A percentile compares a stretch with the other conserved stretches of the same genome.
Conservation (phyloP, 768 basidiomycete genomes). For the Chalciporus sphaerocephalus region DNA sequence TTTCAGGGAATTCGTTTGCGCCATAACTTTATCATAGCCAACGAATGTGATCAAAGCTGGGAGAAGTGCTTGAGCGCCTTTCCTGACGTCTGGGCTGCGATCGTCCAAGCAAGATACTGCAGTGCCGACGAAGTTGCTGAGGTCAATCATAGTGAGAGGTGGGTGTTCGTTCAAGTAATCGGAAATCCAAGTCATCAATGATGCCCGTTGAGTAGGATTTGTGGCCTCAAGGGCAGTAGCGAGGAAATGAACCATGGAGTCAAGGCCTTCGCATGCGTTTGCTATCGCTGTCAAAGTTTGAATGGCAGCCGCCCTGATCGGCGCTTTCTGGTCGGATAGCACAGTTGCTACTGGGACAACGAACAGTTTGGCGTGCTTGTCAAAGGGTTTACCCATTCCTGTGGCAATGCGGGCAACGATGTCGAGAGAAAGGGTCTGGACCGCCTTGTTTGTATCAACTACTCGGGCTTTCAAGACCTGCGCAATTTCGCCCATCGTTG, state of each 20-base stretch:
- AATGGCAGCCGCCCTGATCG: conserved; percentile 72
- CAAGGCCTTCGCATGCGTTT: conserved; percentile 78
- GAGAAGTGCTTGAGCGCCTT: conserved; percentile 79
- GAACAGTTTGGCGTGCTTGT: conserved; percentile 80
- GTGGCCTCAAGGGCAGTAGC: conserved; percentile 76
- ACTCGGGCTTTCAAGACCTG: conserved; percentile 85
- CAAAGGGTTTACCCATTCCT: conserved; percentile 95
- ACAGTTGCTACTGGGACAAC: conserved; percentile 74
- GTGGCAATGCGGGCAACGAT: conserved; percentile 84
- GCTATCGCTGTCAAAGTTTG: conserved; percentile 80
- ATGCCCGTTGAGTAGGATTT: conserved; percentile 84
- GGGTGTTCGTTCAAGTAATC: conserved; percentile 73
- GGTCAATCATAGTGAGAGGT: conserved; percentile 53
- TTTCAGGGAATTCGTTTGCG: conserved; percentile 82
- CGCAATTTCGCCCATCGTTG: conserved; percentile 89
- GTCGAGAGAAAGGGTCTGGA: conserved; percentile 86
- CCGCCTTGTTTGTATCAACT: conserved; percentile 89
- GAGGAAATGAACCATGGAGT: conserved; percentile 74
- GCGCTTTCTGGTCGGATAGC: conserved; percentile 89
- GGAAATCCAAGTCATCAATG: conserved; percentile 72
- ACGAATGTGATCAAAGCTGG: conserved; percentile 68
- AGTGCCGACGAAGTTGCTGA: conserved; percentile 60
- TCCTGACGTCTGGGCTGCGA: conserved; percentile 85
- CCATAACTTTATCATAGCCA: conserved; percentile 83
- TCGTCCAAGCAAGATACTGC: conserved; percentile 84